Percentiles rank a stretch among this genome's conserved stretches.
Conservation (phyloP, 345 rosid genomes). For the Populus euphratica region DNA sequence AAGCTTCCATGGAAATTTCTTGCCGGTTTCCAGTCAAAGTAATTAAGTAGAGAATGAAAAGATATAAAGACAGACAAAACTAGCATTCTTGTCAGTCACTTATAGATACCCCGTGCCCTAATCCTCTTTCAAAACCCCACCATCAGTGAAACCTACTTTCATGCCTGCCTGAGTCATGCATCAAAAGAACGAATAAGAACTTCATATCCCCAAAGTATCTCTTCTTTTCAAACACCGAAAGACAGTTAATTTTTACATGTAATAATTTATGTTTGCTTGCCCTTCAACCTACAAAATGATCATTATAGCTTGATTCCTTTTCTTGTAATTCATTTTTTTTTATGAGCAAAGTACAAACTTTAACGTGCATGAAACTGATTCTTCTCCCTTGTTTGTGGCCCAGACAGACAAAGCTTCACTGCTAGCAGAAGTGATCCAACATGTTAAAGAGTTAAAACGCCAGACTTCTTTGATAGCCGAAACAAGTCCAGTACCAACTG, state of each 20-base stretch:
- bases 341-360: neutral
- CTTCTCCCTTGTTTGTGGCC: neutral
- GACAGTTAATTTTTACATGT: neutral
- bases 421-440: slow-evolving; percentile 96
- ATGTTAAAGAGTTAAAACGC: slow-evolving; percentile 84
- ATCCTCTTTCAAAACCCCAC: slow-evolving; percentile 5
- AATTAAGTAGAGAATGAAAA: slow-evolving; percentile 16
- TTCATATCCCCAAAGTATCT: neutral
- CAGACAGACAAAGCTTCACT: slow-evolving; percentile 97
- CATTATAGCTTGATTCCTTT: neutral
- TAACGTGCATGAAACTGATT: neutral
- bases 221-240: slow-evolving; percentile 10
- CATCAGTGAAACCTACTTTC: neutral
- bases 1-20: slow-evolving; percentile 62
- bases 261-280: neutral
- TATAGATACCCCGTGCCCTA: slow-evolving; percentile 22
- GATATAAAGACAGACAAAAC: slow-evolving; percentile 31
- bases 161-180: slow-evolving; percentile 11
- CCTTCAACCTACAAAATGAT: neutral
- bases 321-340: neutral
- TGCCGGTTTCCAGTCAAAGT: slow-evolving; percentile 46
- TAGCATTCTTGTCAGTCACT: slow-evolving; percentile 35
- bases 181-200: neutral
- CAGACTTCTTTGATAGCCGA: slow-evolving; percentile 79
- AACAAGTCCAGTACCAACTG: slow-evolving; percentile 77